Percentiles rank a stretch among this genome's conserved stretches.
Evolutionary conservation across 2,329 filamentous ascomycete genomes (phyloP).

Genomic region (Aspergillus felis): DNA sequence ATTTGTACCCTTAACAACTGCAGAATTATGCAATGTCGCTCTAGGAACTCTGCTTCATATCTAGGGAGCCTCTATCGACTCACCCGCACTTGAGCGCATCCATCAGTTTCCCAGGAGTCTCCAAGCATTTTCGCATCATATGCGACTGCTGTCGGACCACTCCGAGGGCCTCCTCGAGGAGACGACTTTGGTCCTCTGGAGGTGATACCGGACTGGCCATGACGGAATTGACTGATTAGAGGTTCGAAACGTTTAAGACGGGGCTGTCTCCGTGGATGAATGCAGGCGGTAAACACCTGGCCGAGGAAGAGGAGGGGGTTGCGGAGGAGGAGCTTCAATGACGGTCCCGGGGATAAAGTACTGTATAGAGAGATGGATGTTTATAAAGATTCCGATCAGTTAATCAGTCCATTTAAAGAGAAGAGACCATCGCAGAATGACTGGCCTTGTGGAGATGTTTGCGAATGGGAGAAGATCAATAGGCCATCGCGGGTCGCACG

Average conservation of each 20-base stretch:
- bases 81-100: constrained; percentile 99
- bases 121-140: constrained; percentile 96
- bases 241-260: constrained; percentile 11
- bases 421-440: not conserved
- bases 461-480: not conserved
- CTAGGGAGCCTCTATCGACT: constrained; percentile 35
- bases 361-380: not conserved
- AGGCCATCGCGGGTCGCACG: constrained; percentile 1
- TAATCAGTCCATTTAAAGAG: not conserved
- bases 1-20: not conserved
- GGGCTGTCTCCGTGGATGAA: constrained; percentile 12
- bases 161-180: constrained; percentile 94
- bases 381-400: not conserved
- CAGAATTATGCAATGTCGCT: not conserved
- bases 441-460: constrained; percentile 1
- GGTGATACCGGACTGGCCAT: constrained; percentile 56
- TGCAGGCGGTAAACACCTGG: constrained; percentile 26
- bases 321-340: constrained; percentile 10
- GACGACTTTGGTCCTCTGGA: constrained; percentile 77
- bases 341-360: constrained; percentile 2
- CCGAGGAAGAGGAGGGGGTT: constrained; percentile 11
- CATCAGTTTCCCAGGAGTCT: constrained; percentile 98
- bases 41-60: constrained; percentile 5
- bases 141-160: constrained; percentile 96
- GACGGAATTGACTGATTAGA: constrained; percentile 23